Evolutionary conservation across 805 yeast species (phyloP).

Genomic region (Novakomyces olei): DNA sequence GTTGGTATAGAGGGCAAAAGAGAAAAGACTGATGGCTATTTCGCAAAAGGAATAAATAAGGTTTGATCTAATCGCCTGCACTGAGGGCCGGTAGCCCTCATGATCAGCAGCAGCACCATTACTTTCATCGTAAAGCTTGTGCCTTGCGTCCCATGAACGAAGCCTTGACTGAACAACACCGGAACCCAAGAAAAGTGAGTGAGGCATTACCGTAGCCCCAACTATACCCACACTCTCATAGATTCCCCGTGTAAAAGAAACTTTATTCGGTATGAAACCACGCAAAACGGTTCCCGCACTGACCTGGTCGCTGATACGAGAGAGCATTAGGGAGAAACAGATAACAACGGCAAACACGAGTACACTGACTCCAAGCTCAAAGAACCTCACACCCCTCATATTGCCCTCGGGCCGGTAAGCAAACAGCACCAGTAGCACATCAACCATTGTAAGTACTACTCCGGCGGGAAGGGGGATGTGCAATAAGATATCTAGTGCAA

Average conservation of each 20-base stretch:
- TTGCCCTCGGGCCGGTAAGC: constrained; percentile 79
- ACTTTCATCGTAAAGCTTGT: constrained; percentile 30
- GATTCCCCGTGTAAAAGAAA: constrained; percentile 38
- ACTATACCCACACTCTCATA: constrained; percentile 64
- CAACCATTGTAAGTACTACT: constrained; percentile 63
- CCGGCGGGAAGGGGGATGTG: constrained; percentile 64
- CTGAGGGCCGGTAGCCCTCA: constrained; percentile 42
- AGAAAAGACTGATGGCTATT: constrained; percentile 42
- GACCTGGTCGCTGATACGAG: constrained; percentile 28
- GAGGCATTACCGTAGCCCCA: constrained; percentile 95
- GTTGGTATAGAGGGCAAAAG: constrained; percentile 72
- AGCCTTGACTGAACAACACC: constrained; percentile 74
- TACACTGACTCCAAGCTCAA: constrained; percentile 60
- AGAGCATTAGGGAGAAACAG: constrained; percentile 62
- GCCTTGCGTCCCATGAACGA: constrained; percentile 48
- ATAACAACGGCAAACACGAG: constrained; percentile 64
- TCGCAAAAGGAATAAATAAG: constrained; percentile 53
- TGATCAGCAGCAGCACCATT: constrained; percentile 14
- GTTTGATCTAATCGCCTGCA: constrained; percentile 49
- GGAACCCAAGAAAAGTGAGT: constrained; percentile 66
- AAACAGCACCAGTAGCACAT: constrained; percentile 63
- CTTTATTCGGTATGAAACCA: constrained; percentile 40
- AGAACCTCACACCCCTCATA: constrained; percentile 48
- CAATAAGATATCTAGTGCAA: constrained; percentile 66
- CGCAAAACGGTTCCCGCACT: constrained; percentile 23